Base-by-base conservation (phyloP, 176 grass and related monocot species). In the Carex pumila region DNA sequence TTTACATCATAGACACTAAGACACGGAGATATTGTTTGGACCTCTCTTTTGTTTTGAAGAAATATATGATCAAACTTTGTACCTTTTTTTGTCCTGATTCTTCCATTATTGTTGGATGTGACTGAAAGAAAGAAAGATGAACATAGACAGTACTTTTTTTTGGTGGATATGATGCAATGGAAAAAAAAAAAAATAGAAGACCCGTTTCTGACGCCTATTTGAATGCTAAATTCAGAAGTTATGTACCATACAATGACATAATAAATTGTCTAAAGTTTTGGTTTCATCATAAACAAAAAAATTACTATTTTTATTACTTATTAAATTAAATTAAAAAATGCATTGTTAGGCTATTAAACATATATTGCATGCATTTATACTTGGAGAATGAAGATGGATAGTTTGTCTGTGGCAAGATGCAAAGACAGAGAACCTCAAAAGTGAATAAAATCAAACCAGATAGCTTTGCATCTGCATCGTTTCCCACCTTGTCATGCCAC, bases 391-490 rank as follows among this genome's bases (percentile, higher is more conserved):
- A 65, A 22, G 8, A 52, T 69, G 32, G 13, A 6, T 45, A 74
- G 43, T 45, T 54, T 75, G 47, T 29, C 71, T 47, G 47, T 75
- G 45, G 37, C 31, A 19, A 63, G 56, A 62, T 58, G 54, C 78
- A 61, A 81, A 81, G 54, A 81, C 7, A 79, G 9, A 56, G 45
- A 80, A 62, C 56, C 80, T 49, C 59, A 82, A 66, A 82, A 82
- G 61, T 76, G 21, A 85, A 77, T 17, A 56, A 55, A 54, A 65
- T 45, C 73, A 62, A 79, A 47, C 69, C 47, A 56, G 62, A 47
- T 84, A 21, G 37, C 85, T 81, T 90, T 83, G 88, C 64, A 77
- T 90, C 86, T 32, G 84, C 88, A 87, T 92, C 85, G 74, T 80
- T 82, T 50, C 90, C 57, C 88, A 83, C 71, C 78, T 67, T 72